Conservation (phyloP, 768 basidiomycete species). For the Coprinopsis marcescibilis region DNA sequence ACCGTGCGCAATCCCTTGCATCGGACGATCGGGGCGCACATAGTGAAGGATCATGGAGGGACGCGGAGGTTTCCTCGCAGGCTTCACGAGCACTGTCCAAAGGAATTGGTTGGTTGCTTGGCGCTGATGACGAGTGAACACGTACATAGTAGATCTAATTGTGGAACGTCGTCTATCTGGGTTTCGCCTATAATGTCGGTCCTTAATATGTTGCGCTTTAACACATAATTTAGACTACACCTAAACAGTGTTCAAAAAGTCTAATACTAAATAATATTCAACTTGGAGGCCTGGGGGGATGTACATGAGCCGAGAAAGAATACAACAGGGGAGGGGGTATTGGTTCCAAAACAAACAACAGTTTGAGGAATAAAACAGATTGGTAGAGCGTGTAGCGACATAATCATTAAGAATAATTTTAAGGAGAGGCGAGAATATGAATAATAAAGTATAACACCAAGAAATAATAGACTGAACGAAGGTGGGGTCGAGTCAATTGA, state of each 20-base stretch:
- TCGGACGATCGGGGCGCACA: slow-evolving; percentile 9
- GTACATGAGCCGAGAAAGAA: background rate
- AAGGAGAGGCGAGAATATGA: background rate
- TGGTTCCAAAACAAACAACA: background rate
- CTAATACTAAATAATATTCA: too few relatives aligned
- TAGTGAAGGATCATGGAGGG: slow-evolving; percentile 29
- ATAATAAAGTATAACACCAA: slow-evolving; percentile 8
- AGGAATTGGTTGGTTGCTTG: slow-evolving; percentile 95
- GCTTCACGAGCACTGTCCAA: slow-evolving; percentile 77
- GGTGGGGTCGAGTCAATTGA: background rate
- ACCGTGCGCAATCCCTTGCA: slow-evolving; percentile 17
- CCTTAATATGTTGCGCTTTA: too few relatives aligned
- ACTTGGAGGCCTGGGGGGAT: too few relatives aligned
- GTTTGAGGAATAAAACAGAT: slow-evolving; percentile 23
- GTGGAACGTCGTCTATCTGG: background rate
- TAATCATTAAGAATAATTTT: background rate
- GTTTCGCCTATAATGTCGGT: too few relatives aligned
- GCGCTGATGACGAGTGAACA: slow-evolving; percentile 58
- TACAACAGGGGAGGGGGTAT: background rate
- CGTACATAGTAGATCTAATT: background rate
- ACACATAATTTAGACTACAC: too few relatives aligned
- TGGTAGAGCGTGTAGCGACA: background rate
- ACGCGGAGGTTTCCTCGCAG: slow-evolving; percentile 60
- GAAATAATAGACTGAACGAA: background rate
- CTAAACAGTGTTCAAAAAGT: too few relatives aligned